Evolutionary conservation across 2,329 filamentous ascomycete genomes (phyloP).

Genomic region (Colletotrichum sp.): DNA sequence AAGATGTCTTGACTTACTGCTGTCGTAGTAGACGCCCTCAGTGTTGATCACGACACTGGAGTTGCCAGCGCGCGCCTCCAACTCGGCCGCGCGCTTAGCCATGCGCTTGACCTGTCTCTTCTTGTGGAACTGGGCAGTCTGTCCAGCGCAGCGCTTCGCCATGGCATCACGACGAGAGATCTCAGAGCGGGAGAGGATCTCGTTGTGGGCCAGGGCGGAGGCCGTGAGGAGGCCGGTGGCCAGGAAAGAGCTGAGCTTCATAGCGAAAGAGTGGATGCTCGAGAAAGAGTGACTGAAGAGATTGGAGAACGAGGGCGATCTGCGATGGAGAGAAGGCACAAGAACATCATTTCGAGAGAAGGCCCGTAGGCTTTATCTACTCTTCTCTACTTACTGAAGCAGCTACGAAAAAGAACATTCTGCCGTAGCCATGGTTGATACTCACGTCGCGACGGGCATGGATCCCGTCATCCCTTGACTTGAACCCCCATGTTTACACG

Average conservation of each 20-base stretch:
- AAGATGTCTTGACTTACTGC: neutral
- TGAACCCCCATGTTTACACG: neutral
- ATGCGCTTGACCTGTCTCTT: neutral
- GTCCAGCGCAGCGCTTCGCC: neutral
- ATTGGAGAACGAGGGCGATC: neutral
- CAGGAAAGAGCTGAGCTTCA: neutral
- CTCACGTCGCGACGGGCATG: neutral
- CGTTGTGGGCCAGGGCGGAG: slow-evolving; percentile 42
- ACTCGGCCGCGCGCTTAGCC: neutral
- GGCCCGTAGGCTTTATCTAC: neutral
- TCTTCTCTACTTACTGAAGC: neutral
- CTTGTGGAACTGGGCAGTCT: neutral
- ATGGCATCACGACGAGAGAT: slow-evolving; percentile 1
- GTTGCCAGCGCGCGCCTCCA: neutral
- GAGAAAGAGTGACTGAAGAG: neutral
- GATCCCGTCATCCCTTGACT: neutral
- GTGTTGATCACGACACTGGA: slow-evolving; percentile 5
- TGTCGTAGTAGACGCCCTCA: neutral
- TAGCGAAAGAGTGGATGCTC: neutral
- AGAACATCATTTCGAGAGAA: neutral
- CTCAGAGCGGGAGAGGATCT: neutral
- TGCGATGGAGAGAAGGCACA: neutral
- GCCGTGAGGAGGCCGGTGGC: neutral
- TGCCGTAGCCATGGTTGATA: neutral
- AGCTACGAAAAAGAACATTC: neutral